These are phyloP conservation scores for Psophocarpus tetragonolobus DNA, from an alignment of 306 rosid species.

Conservation along the genomic window DNA sequence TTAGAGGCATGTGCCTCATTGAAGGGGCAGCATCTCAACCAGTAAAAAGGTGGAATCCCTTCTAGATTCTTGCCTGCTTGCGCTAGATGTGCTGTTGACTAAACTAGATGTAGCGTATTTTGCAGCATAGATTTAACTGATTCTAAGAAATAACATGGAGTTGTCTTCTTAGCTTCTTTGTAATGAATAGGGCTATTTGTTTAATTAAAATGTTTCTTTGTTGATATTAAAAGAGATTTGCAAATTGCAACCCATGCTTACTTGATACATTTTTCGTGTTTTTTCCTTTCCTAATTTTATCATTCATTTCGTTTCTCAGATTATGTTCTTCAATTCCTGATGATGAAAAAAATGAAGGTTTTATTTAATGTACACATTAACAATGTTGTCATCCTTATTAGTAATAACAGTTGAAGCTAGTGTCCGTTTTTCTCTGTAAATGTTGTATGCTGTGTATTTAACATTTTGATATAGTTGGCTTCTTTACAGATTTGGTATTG, in stretches of 20 bases:
- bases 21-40: slow-evolving; percentile 8
- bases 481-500: slow-evolving; percentile 23
- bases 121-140: slow-evolving; percentile 18
- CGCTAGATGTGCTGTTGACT: neutral
- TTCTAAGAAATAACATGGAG: slow-evolving; percentile 1
- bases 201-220: neutral
- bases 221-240: neutral
- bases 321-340: neutral
- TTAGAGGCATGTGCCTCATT: neutral
- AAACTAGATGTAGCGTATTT: neutral
- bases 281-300: neutral
- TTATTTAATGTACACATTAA: neutral
- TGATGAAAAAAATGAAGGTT: neutral
- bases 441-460: neutral
- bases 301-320: neutral
- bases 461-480: slow-evolving; percentile 10
- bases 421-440: neutral
- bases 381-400: neutral
- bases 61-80: slow-evolving; percentile 3
- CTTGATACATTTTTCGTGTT: neutral
- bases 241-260: neutral
- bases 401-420: neutral
- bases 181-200: neutral
- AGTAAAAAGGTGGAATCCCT: slow-evolving; percentile 4
- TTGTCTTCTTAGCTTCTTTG: slow-evolving; percentile 27